Base-by-base conservation (phyloP, 331 rosid genomes). In the Arachis monticola region DNA sequence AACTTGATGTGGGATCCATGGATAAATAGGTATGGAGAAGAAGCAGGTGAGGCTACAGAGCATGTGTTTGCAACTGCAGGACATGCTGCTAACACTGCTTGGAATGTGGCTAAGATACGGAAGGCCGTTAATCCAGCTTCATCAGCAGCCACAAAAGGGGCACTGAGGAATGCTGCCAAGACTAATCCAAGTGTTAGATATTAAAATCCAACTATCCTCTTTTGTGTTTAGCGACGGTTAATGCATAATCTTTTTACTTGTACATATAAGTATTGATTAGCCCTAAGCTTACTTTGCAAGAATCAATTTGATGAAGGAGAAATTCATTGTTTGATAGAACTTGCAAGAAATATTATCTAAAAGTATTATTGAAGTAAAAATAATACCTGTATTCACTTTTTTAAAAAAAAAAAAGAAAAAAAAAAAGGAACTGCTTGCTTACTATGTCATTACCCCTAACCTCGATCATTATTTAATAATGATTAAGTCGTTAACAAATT, bases 111-210 rank as follows among this genome's bases (percentile, higher is more conserved):
- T 76, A 94, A 94, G 82, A 87, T 94, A 22, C 41, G 97, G 52
- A 94, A 87, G 63, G 93, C 97, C 63, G 67, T 92, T 10, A 94
- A 88, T 82, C 99, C 99, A 59, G 95, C 96, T 8, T 87, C 98
- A 52, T 64, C 90, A 40, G 87, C 81, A 64, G 40, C 84, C 17
- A 69, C 83, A 3, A 88, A 59, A n/a, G 72, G 96, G 67, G 87
- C 87, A 4, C 66, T 90, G 10, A 88, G 64, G 72, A 93, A 79
- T 80, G 85, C 90, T 68, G 82, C 77, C 6, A 92, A 79, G 69
- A 60, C 41, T 38, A 38, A 13, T 38, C 41, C 58, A 14, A 74
- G 2, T 60, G 7, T 2, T 67, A 67, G 62, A 44, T 66, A 73
- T 44, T 77, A 56, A 70, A 42, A 51, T 45, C 63, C 56, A 65